phyloP scores from a whole-genome alignment of 345 rosid genomes.

The Arabidopsis thaliana region TAIR10.1 NC_003076.8:81501-82000 shows the following conservation, averaged over 20 bases:
- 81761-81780: neutral
- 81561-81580: slow-evolving; percentile 7
- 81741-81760: neutral
- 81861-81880: slow-evolving; percentile 18
- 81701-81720: slow-evolving; percentile 1
- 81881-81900: neutral
- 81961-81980: neutral
- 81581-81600: neutral
- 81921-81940: slow-evolving; percentile 16
- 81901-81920: slow-evolving; percentile 14
- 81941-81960: neutral
- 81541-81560: slow-evolving; percentile 18
- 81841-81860: neutral
- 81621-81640: neutral
- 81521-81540: slow-evolving; percentile 26
- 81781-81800: slow-evolving; percentile 10
- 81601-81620: slow-evolving; percentile 2
- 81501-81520: slow-evolving; percentile 28
- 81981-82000: neutral
- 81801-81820: slow-evolving; percentile 3
- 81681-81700: neutral
- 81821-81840: slow-evolving; percentile 4
- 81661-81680: neutral
- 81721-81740: neutral
- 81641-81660: neutral